These are phyloP conservation scores for Chrysophaeum taylorii DNA, from an alignment of 352 stramenopile species.

Conservation along the genomic window DNA sequence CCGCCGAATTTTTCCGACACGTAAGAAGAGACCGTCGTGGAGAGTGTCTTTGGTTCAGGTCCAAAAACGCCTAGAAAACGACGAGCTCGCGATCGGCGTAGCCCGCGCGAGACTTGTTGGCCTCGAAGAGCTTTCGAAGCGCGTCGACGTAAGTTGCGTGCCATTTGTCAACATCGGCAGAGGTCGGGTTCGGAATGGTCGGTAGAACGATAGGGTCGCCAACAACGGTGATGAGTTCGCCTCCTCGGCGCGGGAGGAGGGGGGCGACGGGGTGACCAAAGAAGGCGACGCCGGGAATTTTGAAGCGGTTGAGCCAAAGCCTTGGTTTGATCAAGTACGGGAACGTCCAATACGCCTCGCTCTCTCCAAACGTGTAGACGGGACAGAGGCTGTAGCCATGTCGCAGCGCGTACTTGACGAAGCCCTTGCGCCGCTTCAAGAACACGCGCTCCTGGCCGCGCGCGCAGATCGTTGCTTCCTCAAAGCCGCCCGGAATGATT, in stretches of 20 bases:
- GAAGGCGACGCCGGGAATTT: too few relatives aligned
- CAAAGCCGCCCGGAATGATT: conserved; percentile 76
- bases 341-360: background rate
- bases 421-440: conserved; percentile 73
- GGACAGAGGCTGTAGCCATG: conserved; percentile 56
- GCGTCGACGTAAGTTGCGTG: background rate
- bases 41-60: too few relatives aligned
- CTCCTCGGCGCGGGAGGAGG: background rate
- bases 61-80: conserved; percentile 22
- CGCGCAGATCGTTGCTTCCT: conserved; percentile 77
- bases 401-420: conserved; percentile 80
- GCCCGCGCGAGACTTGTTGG: conserved; percentile 24
- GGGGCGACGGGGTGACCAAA: too few relatives aligned
- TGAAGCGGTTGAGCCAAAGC: background rate
- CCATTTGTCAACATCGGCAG: background rate
- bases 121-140: background rate
- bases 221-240: background rate
- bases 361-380: background rate
- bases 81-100: conserved; percentile 25
- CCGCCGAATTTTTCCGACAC: too few relatives aligned
- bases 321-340: background rate
- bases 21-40: too few relatives aligned
- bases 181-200: background rate
- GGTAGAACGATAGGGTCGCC: background rate
- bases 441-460: conserved; percentile 69